Conservation (phyloP, 2,329 filamentous ascomycete genomes). For the Ascochyta viciae-villosae region DNA sequence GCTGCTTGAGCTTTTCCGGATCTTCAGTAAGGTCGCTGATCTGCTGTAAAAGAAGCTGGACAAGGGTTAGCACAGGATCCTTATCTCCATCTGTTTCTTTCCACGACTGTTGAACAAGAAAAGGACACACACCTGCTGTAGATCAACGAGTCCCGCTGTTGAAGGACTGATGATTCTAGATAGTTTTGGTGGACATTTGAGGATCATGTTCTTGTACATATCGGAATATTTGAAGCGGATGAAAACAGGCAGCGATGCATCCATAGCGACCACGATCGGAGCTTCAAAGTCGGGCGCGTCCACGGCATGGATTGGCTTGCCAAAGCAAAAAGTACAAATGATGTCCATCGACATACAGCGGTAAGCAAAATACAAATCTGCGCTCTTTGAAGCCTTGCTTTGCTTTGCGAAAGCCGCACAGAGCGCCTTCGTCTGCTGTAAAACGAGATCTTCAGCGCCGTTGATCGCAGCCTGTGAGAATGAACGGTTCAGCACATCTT, state of each 20-base stretch:
- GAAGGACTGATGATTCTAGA: constrained; percentile 47
- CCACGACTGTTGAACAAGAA: background rate
- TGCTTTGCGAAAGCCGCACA: constrained; percentile 39
- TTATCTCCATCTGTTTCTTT: background rate
- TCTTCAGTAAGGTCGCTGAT: constrained; percentile 42
- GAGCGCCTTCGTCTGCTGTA: constrained; percentile 46
- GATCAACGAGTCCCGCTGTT: constrained; percentile 49
- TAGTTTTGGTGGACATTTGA: constrained; percentile 47
- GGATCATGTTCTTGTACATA: constrained; percentile 46
- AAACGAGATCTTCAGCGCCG: constrained; percentile 47
- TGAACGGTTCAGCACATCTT: constrained; percentile 51
- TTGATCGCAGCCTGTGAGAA: constrained; percentile 52
- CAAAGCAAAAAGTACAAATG: constrained; percentile 52
- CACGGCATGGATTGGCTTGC: constrained; percentile 49
- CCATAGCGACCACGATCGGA: constrained; percentile 53
- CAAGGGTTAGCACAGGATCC: background rate
- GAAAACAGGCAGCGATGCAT: constrained; percentile 45
- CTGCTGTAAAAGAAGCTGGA: constrained; percentile 39
- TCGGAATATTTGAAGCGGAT: constrained; percentile 52
- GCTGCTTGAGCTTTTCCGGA: constrained; percentile 38
- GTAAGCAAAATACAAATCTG: constrained; percentile 38
- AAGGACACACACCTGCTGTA: constrained; percentile 37
- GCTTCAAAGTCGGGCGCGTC: constrained; percentile 50
- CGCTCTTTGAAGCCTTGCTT: constrained; percentile 23
- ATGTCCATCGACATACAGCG: constrained; percentile 38